Evolutionary conservation across 169 alveolate species (phyloP), one percentile per base, ranked within the genome.

Genomic region (Theileria annulata): DNA sequence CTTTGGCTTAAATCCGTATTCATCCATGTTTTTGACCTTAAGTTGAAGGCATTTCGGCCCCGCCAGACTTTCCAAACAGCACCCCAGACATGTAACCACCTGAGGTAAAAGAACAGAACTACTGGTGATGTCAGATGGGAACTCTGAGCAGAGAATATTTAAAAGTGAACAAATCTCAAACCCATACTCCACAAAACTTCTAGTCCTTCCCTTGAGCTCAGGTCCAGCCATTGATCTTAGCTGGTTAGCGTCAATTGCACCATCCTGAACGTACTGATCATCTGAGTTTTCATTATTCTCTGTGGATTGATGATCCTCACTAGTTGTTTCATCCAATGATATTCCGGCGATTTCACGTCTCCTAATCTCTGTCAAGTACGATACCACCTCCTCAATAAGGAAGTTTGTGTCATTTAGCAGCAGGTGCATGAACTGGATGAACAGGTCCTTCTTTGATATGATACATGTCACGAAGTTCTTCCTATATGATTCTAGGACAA

Each of bases 41-140:
- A 94, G 93, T 62, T 91, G 93, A 31, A 92, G 81, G 62, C 96
- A 93, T 64, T 88, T 87, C 0, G 95, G 97, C 3, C 97, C 97
- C 0, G 95, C 97, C 31, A 94, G 83, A 42, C 90, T 91, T 49
- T 94, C 96, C 37, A 94, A 82, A 58, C 96, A 93, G 71, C 96
- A 89, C 63, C 95, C 93, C 28, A 94, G 86, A 74, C 96, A 92
- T 15, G 97, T 93, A 30, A 93, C 94, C 0, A 91, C 92, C 82
- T 92, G 96, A 27, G 95, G 91, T 0, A 92, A 79, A n/a, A 92
- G 81, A 28, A 92, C 83, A n/a, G 93, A 77, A 6, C 90, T 77
- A 51, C 84, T 85, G 17, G 88, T 66, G 35, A 92, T 92, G 68
- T 86, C 80, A 25, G 48, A 42, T 86, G 80, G 78, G 91, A 78